phyloP scores from a whole-genome alignment of 1,284 basidiomycete species.

The Ustilago tritici region DNA sequence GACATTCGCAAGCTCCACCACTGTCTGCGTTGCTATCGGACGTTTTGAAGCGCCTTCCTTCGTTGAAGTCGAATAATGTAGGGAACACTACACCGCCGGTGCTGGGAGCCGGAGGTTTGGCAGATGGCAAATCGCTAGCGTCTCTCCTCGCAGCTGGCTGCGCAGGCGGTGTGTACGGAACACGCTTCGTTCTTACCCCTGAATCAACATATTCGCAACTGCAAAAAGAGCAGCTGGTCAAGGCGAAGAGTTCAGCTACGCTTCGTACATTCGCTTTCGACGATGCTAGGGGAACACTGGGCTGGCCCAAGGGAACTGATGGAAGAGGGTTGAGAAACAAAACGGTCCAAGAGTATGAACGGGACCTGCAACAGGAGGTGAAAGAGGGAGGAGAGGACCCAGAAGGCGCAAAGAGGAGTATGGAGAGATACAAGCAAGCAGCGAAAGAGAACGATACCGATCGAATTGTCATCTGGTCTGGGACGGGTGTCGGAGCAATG shows the following conservation, averaged over 20 bases:
- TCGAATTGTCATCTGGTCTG: conserved; percentile 65
- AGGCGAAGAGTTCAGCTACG: conserved; percentile 45
- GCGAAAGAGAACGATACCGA: conserved; percentile 49
- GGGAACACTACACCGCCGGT: conserved; percentile 31
- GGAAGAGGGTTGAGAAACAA: conserved; percentile 60
- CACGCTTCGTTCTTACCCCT: conserved; percentile 64
- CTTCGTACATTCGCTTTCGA: conserved; percentile 64
- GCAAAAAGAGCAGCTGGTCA: conserved; percentile 60
- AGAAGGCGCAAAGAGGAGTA: conserved; percentile 38
- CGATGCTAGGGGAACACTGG: conserved; percentile 62
- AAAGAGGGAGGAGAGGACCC: conserved; percentile 22
- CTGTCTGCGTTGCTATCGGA: conserved; percentile 50
- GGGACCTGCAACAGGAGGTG: conserved; percentile 29
- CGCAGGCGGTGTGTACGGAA: conserved; percentile 64
- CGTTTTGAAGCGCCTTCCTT: conserved; percentile 19
- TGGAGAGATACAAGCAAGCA: conserved; percentile 60
- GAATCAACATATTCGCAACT: conserved; percentile 58
- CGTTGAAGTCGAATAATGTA: conserved; percentile 34
- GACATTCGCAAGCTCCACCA: conserved; percentile 58
- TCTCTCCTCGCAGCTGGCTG: conserved; percentile 60
- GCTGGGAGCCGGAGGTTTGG: conserved; percentile 63
- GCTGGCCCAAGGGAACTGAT: conserved; percentile 66
- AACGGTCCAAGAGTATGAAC: conserved; percentile 63
- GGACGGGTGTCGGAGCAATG: conserved; percentile 63
- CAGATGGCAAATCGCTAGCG: conserved; percentile 54